Conservation (phyloP, 805 yeast species). For the Pichia cephalocereana region DNA sequence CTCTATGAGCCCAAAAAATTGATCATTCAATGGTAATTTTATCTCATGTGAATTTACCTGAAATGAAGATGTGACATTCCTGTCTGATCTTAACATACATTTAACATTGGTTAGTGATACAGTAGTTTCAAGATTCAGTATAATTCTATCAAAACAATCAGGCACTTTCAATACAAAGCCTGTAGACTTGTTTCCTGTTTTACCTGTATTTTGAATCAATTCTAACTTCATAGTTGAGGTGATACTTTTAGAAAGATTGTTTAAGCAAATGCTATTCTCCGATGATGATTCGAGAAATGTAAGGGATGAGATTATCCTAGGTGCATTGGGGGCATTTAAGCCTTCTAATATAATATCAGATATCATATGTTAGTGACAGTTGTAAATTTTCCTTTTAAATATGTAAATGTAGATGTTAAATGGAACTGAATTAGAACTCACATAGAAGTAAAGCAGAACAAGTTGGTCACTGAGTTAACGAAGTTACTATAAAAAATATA, state of each 20-base stretch:
- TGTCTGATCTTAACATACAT: not conserved
- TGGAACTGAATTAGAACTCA: no score
- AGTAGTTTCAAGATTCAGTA: not conserved
- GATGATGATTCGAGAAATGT: conserved; percentile 3
- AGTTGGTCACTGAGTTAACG: no score
- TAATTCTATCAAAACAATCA: conserved; percentile 1
- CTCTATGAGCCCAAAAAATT: not conserved
- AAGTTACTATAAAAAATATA: no score
- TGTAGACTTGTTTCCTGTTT: not conserved
- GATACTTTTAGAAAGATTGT: not conserved
- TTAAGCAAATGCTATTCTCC: not conserved
- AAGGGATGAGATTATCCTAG: not conserved
- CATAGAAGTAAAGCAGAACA: no score
- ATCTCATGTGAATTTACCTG: not conserved
- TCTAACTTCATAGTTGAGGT: not conserved
- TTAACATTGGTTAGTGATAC: not conserved
- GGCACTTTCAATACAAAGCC: not conserved
- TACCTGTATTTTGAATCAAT: not conserved
- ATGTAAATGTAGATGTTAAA: no score
- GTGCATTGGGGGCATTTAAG: not conserved
- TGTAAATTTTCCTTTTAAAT: no score
- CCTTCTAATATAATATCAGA: not conserved
- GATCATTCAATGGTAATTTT: conserved; percentile 3
- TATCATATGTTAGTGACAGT: not conserved
- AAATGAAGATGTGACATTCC: not conserved